Conservation (phyloP, 495 filamentous ascomycete genomes). For the Aspergillus olivimuriae region DNA sequence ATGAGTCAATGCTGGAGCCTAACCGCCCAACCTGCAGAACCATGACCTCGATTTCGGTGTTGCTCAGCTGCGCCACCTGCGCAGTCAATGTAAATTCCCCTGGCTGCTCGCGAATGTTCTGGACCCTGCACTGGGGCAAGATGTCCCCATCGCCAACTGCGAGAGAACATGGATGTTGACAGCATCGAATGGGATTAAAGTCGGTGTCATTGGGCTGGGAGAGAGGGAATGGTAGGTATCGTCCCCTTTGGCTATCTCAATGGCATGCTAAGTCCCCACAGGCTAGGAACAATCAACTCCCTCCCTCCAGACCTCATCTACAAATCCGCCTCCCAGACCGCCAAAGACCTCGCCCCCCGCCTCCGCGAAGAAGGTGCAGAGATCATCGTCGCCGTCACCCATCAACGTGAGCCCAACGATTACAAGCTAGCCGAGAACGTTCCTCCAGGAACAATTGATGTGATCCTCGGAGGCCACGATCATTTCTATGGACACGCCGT, state of each 20-base stretch:
- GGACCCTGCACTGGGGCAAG: conserved; percentile 67
- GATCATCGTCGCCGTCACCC: conserved; percentile 72
- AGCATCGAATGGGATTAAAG: conserved; percentile 73
- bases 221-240: conserved; percentile 58
- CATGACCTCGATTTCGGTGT: conserved; percentile 96
- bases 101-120: conserved; percentile 85
- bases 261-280: conserved; percentile 18
- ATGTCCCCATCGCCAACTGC: conserved; percentile 62
- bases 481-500: conserved; percentile 76
- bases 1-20: no score
- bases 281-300: conserved; percentile 82
- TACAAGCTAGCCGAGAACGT: conserved; percentile 68
- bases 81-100: conserved; percentile 71
- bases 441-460: conserved; percentile 63
- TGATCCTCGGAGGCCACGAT: conserved; percentile 85
- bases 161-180: conserved; percentile 65
- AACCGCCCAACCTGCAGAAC: conserved; percentile 44
- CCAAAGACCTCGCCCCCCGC: conserved; percentile 59
- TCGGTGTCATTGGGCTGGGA: conserved; percentile 78
- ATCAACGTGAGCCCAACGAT: conserved; percentile 81
- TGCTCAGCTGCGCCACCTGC: conserved; percentile 64
- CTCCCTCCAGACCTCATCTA: conserved; percentile 76
- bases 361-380: conserved; percentile 73
- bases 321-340: conserved; percentile 65
- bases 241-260: not conserved